phyloP scores from a whole-genome alignment of 177 flowering plant species.

The Vitis hybrid region DNA sequence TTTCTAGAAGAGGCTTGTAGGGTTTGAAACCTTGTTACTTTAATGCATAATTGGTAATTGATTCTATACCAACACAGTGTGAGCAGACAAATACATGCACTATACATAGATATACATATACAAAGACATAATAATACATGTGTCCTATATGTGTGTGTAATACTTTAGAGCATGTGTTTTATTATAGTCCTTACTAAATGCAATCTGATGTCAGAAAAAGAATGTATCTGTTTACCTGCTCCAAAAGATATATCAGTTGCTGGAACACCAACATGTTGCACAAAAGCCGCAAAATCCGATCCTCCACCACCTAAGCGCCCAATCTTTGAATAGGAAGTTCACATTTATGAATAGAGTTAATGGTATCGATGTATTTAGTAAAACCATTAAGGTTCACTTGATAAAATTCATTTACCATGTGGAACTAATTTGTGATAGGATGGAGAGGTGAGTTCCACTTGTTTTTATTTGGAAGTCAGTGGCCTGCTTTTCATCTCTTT shows the following conservation, averaged over 20 bases:
- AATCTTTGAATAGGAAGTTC: slow-evolving; percentile 31
- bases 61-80: too few relatives aligned
- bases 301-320: slow-evolving; percentile 65
- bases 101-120: too few relatives aligned
- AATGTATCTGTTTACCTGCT: slow-evolving; percentile 33
- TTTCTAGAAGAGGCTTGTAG: too few relatives aligned
- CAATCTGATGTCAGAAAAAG: not conserved
- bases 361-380: not conserved
- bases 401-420: not conserved
- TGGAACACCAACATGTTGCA: slow-evolving; percentile 77
- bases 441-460: not conserved
- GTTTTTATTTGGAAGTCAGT: not conserved
- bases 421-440: not conserved
- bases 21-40: too few relatives aligned
- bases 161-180: too few relatives aligned
- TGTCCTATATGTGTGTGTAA: too few relatives aligned
- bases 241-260: slow-evolving; percentile 59
- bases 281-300: slow-evolving; percentile 69
- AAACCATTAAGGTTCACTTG: not conserved
- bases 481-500: not conserved
- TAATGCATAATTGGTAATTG: too few relatives aligned
- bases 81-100: too few relatives aligned
- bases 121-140: too few relatives aligned
- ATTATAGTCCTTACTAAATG: not conserved
- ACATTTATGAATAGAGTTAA: not conserved